Evolutionary conservation across 1,284 basidiomycete species (phyloP).

Genomic region (Malassezia obtusa): DNA sequence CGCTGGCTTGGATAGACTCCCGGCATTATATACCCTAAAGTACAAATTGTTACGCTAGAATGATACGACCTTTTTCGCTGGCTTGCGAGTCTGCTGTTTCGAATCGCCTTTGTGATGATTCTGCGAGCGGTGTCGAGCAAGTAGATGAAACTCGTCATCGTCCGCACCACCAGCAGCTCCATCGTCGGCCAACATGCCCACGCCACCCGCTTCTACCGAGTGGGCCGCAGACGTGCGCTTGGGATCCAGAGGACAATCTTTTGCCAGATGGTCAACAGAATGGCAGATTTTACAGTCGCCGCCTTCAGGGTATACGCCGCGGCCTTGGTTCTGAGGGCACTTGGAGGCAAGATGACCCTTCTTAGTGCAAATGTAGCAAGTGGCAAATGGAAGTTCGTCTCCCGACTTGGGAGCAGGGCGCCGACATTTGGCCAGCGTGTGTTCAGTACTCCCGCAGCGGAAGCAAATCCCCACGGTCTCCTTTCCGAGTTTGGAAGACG

Average conservation of each 20-base stretch:
- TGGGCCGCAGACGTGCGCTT: constrained; percentile 3
- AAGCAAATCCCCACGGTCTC: constrained; percentile 35
- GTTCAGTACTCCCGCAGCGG: constrained; percentile 73
- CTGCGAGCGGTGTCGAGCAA: not conserved
- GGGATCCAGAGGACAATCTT: constrained; percentile 62
- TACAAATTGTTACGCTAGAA: constrained; percentile 6
- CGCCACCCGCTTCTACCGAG: constrained; percentile 12
- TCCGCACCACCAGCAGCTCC: constrained; percentile 20
- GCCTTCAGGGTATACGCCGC: constrained; percentile 81
- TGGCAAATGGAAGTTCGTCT: constrained; percentile 65
- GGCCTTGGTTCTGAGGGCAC: constrained; percentile 69
- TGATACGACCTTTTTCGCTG: constrained; percentile 2
- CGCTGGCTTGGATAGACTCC: constrained; percentile 11
- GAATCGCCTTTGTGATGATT: not conserved
- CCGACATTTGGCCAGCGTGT: constrained; percentile 68
- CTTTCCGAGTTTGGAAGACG: constrained; percentile 24
- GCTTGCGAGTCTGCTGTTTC: not conserved
- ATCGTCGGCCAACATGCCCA: constrained; percentile 44
- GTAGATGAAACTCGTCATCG: constrained; percentile 15
- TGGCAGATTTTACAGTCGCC: constrained; percentile 87
- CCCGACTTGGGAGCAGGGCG: constrained; percentile 53
- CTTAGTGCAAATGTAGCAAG: constrained; percentile 74
- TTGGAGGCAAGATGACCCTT: constrained; percentile 70
- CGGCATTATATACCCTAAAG: constrained; percentile 9
- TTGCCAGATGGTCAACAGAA: constrained; percentile 72